Conservation (phyloP, 1,139 yeast genomes). For the Pneumocystis sp. region DNA sequence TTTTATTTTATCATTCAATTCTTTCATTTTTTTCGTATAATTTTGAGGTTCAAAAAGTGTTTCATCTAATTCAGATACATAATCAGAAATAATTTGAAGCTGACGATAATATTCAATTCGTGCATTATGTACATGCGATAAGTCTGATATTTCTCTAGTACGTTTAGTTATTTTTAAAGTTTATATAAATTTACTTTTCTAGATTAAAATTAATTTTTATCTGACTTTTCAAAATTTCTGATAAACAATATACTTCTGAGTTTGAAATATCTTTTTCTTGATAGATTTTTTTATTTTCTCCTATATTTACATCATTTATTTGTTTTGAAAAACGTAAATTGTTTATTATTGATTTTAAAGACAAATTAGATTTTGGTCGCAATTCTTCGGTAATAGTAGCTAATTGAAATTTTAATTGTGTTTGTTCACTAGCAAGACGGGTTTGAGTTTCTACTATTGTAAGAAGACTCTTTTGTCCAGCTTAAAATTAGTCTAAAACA, state of each 20-base stretch:
- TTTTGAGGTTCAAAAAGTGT: conserved; percentile 7
- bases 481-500: not conserved
- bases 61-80: conserved; percentile 29
- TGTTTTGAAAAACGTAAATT: not conserved
- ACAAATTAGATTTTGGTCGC: not conserved
- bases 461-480: not conserved
- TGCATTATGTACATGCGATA: conserved; percentile 38
- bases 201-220: conserved; percentile 19
- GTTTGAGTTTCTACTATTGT: not conserved
- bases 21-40: conserved; percentile 7
- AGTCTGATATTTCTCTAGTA: conserved; percentile 36
- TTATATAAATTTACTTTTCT: conserved; percentile 24
- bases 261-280: not conserved
- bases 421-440: not conserved
- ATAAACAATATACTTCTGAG: not conserved
- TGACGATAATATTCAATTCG: conserved; percentile 71
- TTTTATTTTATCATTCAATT: conserved; percentile 6
- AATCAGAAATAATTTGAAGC: conserved; percentile 73
- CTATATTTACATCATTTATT: not conserved
- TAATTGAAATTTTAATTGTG: not conserved
- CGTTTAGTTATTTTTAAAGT: conserved; percentile 30
- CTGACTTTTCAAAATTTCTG: conserved; percentile 6
- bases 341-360: not conserved
- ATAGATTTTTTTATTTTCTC: not conserved
- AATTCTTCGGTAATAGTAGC: not conserved